phyloP scores from a whole-genome alignment of 306 rosid species.

The Corylus heterophylla region DNA sequence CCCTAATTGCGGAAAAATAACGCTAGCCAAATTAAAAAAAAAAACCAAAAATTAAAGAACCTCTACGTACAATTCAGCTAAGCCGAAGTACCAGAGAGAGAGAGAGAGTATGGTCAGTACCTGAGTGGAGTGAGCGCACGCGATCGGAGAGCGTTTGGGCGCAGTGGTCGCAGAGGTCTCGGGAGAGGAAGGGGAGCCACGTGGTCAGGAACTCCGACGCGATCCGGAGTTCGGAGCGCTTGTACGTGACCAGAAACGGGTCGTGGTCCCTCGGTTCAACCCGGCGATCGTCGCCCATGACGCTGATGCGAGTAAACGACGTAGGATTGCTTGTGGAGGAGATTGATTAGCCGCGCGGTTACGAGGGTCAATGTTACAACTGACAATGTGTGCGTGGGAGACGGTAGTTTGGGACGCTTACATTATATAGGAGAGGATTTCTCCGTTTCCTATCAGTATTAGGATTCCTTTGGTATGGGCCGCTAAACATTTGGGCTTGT shows the following conservation, averaged over 20 bases:
- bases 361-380: too few relatives aligned
- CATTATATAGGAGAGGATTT: too few relatives aligned
- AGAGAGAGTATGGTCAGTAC: constrained; percentile 25
- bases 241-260: constrained; percentile 60
- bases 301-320: neutral
- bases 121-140: constrained; percentile 65
- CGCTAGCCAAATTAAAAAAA: neutral
- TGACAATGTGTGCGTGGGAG: too few relatives aligned
- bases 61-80: too few relatives aligned
- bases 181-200: constrained; percentile 90
- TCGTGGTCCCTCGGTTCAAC: constrained; percentile 42
- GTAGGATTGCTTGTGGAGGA: neutral
- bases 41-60: too few relatives aligned
- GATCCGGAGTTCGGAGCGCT: constrained; percentile 74
- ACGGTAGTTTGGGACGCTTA: too few relatives aligned
- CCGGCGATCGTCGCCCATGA: constrained; percentile 44
- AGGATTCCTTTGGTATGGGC: too few relatives aligned
- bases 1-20: neutral
- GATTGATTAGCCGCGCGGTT: too few relatives aligned
- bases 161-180: constrained; percentile 76
- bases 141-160: constrained; percentile 65
- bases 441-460: too few relatives aligned
- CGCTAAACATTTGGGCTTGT: too few relatives aligned
- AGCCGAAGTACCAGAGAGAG: too few relatives aligned
- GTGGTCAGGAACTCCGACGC: constrained; percentile 83